Conservation (phyloP, 805 yeast species). For the Saccharomycopsis schoenii region DNA sequence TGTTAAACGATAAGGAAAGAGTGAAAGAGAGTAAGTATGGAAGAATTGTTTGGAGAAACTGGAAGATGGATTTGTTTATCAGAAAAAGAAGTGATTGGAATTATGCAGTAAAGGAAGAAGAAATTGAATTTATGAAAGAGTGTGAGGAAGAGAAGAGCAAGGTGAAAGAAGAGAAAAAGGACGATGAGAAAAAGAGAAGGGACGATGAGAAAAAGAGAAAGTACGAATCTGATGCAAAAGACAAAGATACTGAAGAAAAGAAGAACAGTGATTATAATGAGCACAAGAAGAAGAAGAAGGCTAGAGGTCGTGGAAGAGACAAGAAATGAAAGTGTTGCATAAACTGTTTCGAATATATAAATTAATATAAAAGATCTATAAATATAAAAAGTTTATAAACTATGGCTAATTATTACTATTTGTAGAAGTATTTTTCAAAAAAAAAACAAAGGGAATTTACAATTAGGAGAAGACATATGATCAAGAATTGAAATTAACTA, state of each 20-base stretch:
- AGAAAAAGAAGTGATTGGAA: conserved; percentile 83
- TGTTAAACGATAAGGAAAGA: conserved; percentile 46
- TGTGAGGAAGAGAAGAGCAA: conserved; percentile 16
- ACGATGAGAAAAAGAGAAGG: not conserved
- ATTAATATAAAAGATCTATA: not conserved
- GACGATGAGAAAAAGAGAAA: too few species aligned
- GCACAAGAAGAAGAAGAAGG: not conserved
- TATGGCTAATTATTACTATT: not conserved
- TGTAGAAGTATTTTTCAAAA: not conserved
- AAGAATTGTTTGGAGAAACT: conserved; percentile 87
- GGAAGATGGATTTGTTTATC: conserved; percentile 74
- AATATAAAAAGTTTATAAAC: too few species aligned
- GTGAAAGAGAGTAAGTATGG: conserved; percentile 87
- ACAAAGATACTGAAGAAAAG: not conserved
- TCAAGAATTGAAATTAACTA: too few species aligned
- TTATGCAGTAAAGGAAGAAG: conserved; percentile 44
- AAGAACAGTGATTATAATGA: not conserved
- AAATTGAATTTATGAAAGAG: conserved; percentile 30
- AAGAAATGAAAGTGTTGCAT: not conserved
- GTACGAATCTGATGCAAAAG: not conserved
- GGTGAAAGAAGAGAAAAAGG: not conserved
- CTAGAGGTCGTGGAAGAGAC: not conserved
- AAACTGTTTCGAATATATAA: not conserved
- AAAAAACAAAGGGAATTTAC: not conserved
- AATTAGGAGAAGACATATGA: not conserved